Conservation (phyloP, 495 filamentous ascomycete genomes). For the Xylaria bambusicola region DNA sequence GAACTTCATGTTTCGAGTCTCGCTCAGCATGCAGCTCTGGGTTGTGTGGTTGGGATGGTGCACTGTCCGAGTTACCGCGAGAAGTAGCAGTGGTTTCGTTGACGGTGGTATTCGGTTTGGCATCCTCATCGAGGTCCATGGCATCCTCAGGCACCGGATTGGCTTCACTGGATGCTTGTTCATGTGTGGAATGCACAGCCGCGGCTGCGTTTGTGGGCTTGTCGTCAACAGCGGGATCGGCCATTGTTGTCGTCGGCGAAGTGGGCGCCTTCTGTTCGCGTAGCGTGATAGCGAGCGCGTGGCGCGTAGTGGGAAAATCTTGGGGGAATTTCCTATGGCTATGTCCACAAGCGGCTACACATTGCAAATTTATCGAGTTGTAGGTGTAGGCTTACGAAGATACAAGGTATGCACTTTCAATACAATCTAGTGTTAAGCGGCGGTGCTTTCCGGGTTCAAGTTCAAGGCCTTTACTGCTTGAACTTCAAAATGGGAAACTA, state of each 20-base stretch:
- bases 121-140: constrained; percentile 8
- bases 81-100: constrained; percentile 1
- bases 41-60: not conserved
- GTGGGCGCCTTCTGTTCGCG: no score
- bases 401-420: no score
- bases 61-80: not conserved
- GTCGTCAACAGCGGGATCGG: constrained; percentile 2
- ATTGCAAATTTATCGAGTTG: no score
- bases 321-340: not conserved
- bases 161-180: constrained; percentile 51
- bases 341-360: no score
- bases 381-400: no score
- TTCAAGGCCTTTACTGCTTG: no score
- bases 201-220: not conserved
- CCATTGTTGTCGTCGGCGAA: constrained; percentile 9
- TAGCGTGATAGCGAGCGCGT: no score
- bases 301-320: not conserved
- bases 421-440: no score
- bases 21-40: constrained; percentile 5
- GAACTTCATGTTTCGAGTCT: constrained; percentile 28
- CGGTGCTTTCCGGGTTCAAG: no score
- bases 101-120: not conserved
- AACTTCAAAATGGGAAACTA: no score
- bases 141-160: constrained; percentile 37
- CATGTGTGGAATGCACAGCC: constrained; percentile 32